phyloP scores from a whole-genome alignment of 2,329 filamentous ascomycete species.

The Penicillium sp. region DNA sequence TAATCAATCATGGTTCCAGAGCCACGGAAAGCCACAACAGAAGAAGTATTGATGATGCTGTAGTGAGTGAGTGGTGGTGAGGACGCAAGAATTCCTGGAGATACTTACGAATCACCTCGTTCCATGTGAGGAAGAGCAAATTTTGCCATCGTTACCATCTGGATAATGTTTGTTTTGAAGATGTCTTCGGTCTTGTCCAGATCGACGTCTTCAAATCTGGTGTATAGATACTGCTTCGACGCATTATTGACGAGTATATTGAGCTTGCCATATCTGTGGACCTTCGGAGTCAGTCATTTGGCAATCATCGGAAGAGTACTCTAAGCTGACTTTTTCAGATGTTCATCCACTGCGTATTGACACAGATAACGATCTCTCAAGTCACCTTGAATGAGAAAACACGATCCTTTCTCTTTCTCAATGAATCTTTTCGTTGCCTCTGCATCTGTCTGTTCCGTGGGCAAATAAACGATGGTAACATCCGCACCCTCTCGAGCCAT shows the following conservation, averaged over 20 bases:
- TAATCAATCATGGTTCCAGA: slow-evolving; percentile 55
- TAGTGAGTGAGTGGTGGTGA: neutral
- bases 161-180: slow-evolving; percentile 58
- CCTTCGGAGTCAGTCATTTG: slow-evolving; percentile 46
- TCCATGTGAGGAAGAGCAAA: slow-evolving; percentile 57
- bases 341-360: slow-evolving; percentile 52
- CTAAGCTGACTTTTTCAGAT: slow-evolving; percentile 48
- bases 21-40: slow-evolving; percentile 56
- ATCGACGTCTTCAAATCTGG: slow-evolving; percentile 49
- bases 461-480: slow-evolving; percentile 15
- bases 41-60: slow-evolving; percentile 59
- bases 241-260: slow-evolving; percentile 61
- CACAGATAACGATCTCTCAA: slow-evolving; percentile 35
- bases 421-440: slow-evolving; percentile 10
- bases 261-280: slow-evolving; percentile 46
- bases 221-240: slow-evolving; percentile 55
- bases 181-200: slow-evolving; percentile 56
- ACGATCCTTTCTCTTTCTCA: slow-evolving; percentile 7
- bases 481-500: slow-evolving; percentile 19
- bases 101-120: slow-evolving; percentile 47
- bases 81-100: neutral
- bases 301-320: slow-evolving; percentile 43
- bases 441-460: slow-evolving; percentile 13
- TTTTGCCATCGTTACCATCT: slow-evolving; percentile 61
- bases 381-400: slow-evolving; percentile 11